Evolutionary conservation across 179 eudicot genomes (phyloP), one percentile per base, ranked within the genome.

Genomic region (Gypsophila paniculata): DNA sequence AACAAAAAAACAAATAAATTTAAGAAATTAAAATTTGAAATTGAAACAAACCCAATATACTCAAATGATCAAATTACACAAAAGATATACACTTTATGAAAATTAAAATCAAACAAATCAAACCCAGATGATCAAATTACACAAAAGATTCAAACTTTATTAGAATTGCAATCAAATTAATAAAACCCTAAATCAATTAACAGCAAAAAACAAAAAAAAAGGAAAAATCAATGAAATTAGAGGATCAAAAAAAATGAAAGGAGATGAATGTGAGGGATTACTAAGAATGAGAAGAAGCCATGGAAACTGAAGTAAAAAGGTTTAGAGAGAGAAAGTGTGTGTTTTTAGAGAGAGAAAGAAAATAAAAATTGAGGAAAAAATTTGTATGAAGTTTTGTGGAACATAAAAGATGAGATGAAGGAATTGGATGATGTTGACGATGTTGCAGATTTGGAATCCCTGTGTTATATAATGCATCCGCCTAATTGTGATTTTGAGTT

Each of bases 91-190:
- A 52, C 57, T 78, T 69, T 34, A 46, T 36, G 63, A 0, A 1
- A 54, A 25, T 59, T 62, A 51, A 58, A 69, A 25, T 15, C 21
- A 54, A 46, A 62, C 14, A 13, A 10, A 26, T 53, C 38, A 68
- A 68, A 4, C 21, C 17, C 9, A 36, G 42, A 2, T 42, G 46
- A 29, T 29, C 34, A 29, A 29, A 29, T 29, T 8, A 42, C 46
- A 42, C 46, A 42, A 70, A 69, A 74, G 44, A 54, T 54, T 62
- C 32, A 2, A 69, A 52, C 57, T 78, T 69, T 34, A 46, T 36
- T 55, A 0, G 1, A 54, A 25, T 59, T 62, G 38, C 64, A 69
- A 25, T 15, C 21, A 54, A 46, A 62, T 19, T 14, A 10, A 26
- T 53, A 25, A 68, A 68, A 4, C 21, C 17, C 9, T 29, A 8